These are phyloP conservation scores for Brachypodium distachyon DNA, from an alignment of 202 grass and related monocot species.

Conservation along the genomic window DNA sequence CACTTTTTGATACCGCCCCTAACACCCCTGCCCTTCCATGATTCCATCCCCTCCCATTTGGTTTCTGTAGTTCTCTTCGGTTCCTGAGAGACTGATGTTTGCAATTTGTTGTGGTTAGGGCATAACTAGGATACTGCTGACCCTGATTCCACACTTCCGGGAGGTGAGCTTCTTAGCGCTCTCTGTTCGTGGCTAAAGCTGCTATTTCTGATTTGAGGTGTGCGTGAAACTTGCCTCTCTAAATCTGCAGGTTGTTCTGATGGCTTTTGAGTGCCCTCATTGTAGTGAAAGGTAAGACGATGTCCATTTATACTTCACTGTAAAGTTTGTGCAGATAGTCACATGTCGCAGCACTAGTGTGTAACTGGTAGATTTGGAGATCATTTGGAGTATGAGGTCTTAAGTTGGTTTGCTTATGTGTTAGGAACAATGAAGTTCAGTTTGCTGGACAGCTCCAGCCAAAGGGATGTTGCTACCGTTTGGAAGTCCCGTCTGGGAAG, in stretches of 20 bases:
- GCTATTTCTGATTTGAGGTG: background rate
- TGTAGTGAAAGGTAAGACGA: conserved; percentile 63
- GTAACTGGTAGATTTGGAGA: background rate
- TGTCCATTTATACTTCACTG: background rate
- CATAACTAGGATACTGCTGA: conserved; percentile 64
- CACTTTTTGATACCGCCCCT: background rate
- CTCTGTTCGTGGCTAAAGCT: background rate
- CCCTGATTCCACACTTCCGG: conserved; percentile 74
- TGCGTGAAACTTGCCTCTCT: background rate
- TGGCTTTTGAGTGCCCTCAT: conserved; percentile 91
- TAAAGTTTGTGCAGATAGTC: background rate
- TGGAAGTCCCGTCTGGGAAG: conserved; percentile 48
- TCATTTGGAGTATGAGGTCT: background rate
- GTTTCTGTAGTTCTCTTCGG: background rate
- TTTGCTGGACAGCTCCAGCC: conserved; percentile 83
- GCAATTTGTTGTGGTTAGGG: conserved; percentile 32
- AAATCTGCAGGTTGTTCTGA: conserved; percentile 68
- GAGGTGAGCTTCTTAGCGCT: conserved; percentile 39
- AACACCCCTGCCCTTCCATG: too few species aligned
- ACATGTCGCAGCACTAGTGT: background rate
- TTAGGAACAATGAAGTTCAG: conserved; percentile 90
- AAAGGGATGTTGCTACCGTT: conserved; percentile 59
- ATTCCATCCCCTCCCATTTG: background rate
- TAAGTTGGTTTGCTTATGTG: background rate
- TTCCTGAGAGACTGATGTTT: background rate